phyloP scores from a whole-genome alignment of 257 asterid species.

The Rubia yunnanensis region DNA sequence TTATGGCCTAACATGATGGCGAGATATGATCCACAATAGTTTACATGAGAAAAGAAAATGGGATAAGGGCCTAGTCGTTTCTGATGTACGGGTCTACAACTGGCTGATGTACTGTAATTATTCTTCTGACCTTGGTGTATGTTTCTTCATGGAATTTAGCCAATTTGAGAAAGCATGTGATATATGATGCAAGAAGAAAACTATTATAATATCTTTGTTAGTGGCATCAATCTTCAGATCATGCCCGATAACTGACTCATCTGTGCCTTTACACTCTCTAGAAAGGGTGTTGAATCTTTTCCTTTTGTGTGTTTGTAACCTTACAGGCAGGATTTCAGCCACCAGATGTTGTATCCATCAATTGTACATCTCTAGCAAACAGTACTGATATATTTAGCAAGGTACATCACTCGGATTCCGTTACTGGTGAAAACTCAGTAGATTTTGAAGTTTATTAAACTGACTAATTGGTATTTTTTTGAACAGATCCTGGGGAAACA shows the following conservation, averaged over 20 bases:
- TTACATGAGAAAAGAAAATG: background rate
- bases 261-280: background rate
- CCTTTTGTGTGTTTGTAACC: constrained; percentile 4
- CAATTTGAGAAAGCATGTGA: background rate
- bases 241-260: background rate
- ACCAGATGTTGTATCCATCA: constrained; percentile 67
- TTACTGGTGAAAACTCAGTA: background rate
- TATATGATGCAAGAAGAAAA: background rate
- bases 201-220: background rate
- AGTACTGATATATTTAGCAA: constrained; percentile 73
- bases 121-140: background rate
- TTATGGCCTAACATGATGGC: background rate
- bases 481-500: constrained; percentile 52
- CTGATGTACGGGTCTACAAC: background rate
- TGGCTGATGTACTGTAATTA: background rate
- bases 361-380: constrained; percentile 70
- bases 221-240: background rate
- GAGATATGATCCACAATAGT: background rate
- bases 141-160: background rate
- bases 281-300: background rate
- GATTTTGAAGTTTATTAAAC: background rate
- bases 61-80: background rate
- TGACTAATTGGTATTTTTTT: constrained; percentile 6
- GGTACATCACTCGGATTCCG: constrained; percentile 30
- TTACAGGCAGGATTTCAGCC: constrained; percentile 50